Percentiles rank a stretch among this genome's conserved stretches.
Evolutionary conservation across 2,329 filamentous ascomycete species (phyloP).

Genomic region (Fonsecaea monophora): DNA sequence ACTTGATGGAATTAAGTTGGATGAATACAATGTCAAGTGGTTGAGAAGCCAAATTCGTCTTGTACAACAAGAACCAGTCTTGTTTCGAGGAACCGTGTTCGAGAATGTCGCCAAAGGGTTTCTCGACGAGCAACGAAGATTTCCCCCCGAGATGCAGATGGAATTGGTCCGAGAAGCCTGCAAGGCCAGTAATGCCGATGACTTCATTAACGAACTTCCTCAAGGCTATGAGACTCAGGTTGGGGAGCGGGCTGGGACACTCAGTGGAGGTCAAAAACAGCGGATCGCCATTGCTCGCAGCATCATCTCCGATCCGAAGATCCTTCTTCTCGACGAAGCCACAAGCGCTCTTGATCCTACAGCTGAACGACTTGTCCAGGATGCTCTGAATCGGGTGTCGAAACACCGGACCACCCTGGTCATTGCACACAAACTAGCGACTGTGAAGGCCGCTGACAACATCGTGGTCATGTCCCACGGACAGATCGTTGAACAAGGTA

Average conservation of each 20-base stretch:
- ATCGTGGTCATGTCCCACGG: constrained; percentile 79
- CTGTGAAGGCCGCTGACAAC: constrained; percentile 75
- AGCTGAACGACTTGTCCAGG: constrained; percentile 61
- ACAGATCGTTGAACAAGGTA: constrained; percentile 73
- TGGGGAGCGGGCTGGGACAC: constrained; percentile 76
- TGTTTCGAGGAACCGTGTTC: constrained; percentile 70
- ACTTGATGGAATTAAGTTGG: constrained; percentile 61
- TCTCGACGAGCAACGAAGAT: constrained; percentile 44
- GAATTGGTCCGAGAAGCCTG: constrained; percentile 64
- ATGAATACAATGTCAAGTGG: constrained; percentile 67
- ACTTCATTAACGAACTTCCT: constrained; percentile 71
- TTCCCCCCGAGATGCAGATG: constrained; percentile 41
- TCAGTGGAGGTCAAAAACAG: constrained; percentile 82
- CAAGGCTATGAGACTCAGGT: constrained; percentile 75
- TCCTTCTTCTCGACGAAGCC: constrained; percentile 77
- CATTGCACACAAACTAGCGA: constrained; percentile 76
- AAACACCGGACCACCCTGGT: constrained; percentile 72
- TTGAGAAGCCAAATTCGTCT: constrained; percentile 65
- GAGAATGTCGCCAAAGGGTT: constrained; percentile 68
- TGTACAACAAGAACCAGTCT: constrained; percentile 71
- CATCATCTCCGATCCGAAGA: constrained; percentile 68
- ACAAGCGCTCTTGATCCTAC: constrained; percentile 69
- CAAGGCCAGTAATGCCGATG: constrained; percentile 70
- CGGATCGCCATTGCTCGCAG: constrained; percentile 76
- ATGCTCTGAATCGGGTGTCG: constrained; percentile 61